Conservation (phyloP, 2,329 filamentous ascomycete species). For the Escovopsis weberi region DNA sequence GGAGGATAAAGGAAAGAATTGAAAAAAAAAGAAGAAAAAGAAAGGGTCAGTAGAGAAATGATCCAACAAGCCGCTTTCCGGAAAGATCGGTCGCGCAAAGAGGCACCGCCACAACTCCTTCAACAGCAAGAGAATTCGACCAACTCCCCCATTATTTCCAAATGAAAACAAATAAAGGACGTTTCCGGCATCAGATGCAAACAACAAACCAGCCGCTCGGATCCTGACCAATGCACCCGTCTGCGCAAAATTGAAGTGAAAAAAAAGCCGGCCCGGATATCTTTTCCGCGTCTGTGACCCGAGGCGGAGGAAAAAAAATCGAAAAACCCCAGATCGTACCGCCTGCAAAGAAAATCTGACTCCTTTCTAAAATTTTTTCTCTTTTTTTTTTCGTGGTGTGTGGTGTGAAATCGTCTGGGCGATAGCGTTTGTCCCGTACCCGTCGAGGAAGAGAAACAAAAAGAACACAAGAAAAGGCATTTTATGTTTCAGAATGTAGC, state of each 20-base stretch:
- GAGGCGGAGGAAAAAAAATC: constrained; percentile 14
- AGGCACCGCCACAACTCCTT: constrained; percentile 11
- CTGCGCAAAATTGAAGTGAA: not conserved
- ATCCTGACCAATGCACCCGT: constrained; percentile 11
- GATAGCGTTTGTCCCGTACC: constrained; percentile 33
- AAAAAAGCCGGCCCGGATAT: not conserved
- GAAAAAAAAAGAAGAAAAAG: constrained; percentile 3
- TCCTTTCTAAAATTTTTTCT: constrained; percentile 33
- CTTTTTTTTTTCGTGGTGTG: constrained; percentile 18
- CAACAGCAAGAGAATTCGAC: constrained; percentile 14
- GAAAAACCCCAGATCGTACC: constrained; percentile 16
- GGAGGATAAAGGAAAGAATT: constrained; percentile 1
- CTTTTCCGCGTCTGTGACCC: constrained; percentile 19
- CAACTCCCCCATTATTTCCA: constrained; percentile 23
- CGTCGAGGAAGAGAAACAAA: constrained; percentile 8
- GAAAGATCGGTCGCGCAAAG: constrained; percentile 15
- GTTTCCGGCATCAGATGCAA: constrained; percentile 16
- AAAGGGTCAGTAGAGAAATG: not conserved
- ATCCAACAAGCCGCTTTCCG: constrained; percentile 13
- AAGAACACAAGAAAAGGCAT: constrained; percentile 12
- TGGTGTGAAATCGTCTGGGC: constrained; percentile 15
- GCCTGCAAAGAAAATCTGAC: constrained; percentile 16
- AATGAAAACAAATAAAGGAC: constrained; percentile 9
- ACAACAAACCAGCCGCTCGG: constrained; percentile 15
- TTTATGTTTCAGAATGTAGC: constrained; percentile 10